phyloP scores from a whole-genome alignment of 202 grass and related monocot species.

The Zoysia matrella region DNA sequence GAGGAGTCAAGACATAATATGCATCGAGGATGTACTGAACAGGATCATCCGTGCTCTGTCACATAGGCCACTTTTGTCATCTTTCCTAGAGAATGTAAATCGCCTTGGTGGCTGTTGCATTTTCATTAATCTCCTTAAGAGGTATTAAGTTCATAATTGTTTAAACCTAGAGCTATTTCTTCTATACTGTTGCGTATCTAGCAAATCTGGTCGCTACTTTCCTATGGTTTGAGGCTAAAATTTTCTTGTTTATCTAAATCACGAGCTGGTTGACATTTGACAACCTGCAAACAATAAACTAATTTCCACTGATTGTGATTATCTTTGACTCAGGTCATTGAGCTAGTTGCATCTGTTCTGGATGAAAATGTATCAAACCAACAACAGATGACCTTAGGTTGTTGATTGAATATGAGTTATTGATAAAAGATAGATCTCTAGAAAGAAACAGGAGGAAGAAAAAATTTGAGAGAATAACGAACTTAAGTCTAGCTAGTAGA shows the following conservation, averaged over 20 bases:
- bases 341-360: too few species aligned
- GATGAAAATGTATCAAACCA: too few species aligned
- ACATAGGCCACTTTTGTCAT: conserved; percentile 67
- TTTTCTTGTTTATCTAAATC: not conserved
- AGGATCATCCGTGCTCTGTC: conserved; percentile 89
- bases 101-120: conserved; percentile 85
- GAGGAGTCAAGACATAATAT: conserved; percentile 93
- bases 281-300: not conserved
- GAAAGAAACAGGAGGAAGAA: not conserved
- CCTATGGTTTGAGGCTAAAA: not conserved
- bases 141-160: conserved; percentile 49
- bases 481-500: not conserved
- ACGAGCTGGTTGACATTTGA: too few species aligned
- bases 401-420: not conserved
- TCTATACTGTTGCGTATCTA: not conserved
- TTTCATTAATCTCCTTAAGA: conserved; percentile 96
- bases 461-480: not conserved
- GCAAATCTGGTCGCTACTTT: not conserved
- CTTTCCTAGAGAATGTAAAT: conserved; percentile 89
- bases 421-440: not conserved
- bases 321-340: not conserved
- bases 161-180: conserved; percentile 14
- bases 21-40: conserved; percentile 90
- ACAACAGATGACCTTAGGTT: not conserved
- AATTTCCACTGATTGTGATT: conserved; percentile 16